These are phyloP conservation scores for Candida krabiensis DNA, from an alignment of 805 yeast genomes.

Conservation along the genomic window DNA sequence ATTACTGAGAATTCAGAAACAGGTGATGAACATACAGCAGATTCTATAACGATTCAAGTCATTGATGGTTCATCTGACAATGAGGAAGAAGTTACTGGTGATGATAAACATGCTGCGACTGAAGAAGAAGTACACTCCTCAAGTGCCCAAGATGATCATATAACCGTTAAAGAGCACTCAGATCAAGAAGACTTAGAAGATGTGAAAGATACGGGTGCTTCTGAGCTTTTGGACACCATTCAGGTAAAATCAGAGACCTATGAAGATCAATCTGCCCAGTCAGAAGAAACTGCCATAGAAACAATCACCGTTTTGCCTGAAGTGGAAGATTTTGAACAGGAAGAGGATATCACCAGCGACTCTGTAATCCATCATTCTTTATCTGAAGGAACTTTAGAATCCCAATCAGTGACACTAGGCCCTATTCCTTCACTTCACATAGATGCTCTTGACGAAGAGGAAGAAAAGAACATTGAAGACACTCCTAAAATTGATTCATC, in stretches of 20 bases:
- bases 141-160: too few relatives aligned
- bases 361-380: conserved; percentile 2
- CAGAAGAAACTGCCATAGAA: background rate
- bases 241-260: background rate
- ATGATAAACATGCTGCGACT: too few relatives aligned
- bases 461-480: background rate
- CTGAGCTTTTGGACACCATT: background rate
- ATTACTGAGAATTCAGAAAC: too few relatives aligned
- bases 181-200: too few relatives aligned
- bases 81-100: too few relatives aligned
- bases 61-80: too few relatives aligned
- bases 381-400: background rate
- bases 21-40: too few relatives aligned
- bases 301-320: conserved; percentile 7
- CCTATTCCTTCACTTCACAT: conserved; percentile 5
- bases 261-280: background rate
- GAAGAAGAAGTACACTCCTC: too few relatives aligned
- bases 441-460: conserved; percentile 4
- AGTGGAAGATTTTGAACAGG: background rate
- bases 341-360: background rate
- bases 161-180: too few relatives aligned
- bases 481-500: conserved; percentile 6
- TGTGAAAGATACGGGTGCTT: background rate
- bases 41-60: too few relatives aligned
- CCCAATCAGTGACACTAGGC: background rate